Evolutionary conservation across 148 eudicot genomes (phyloP).

Genomic region (Camellia lanceoleosa): DNA sequence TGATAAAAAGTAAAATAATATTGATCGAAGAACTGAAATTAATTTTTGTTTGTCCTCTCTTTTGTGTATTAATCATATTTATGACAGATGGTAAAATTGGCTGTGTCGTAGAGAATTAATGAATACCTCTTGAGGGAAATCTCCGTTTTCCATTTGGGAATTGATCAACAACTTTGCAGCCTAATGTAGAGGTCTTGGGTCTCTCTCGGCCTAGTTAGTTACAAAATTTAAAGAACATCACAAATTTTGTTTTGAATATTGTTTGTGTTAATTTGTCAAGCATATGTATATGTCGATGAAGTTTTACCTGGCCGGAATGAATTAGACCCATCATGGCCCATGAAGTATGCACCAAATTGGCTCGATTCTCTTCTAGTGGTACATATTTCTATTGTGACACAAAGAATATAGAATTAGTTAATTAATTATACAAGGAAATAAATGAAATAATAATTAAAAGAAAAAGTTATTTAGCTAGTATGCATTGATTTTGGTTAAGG

Average conservation of each 20-base stretch:
- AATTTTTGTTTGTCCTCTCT: neutral
- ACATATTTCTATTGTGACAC: conserved; percentile 25
- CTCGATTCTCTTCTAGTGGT: conserved; percentile 32
- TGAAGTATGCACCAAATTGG: conserved; percentile 38
- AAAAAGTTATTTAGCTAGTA: too few species aligned
- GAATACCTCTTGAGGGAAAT: conserved; percentile 41
- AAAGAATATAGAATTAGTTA: neutral
- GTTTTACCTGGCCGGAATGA: conserved; percentile 28
- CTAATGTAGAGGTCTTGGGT: conserved; percentile 37
- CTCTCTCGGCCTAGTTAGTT: conserved; percentile 26
- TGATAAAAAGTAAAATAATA: too few species aligned
- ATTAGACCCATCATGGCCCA: conserved; percentile 39
- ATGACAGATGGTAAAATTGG: neutral
- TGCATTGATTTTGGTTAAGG: too few species aligned
- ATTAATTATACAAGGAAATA: too few species aligned
- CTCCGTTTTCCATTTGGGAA: conserved; percentile 38
- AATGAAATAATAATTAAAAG: too few species aligned
- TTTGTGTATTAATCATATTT: too few species aligned
- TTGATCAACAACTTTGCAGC: conserved; percentile 40
- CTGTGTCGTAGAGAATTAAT: neutral
- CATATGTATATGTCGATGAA: neutral
- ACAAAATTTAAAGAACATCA: neutral
- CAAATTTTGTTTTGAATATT: too few species aligned
- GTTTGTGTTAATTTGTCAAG: too few species aligned
- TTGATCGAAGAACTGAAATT: neutral